Evolutionary conservation across 345 rosid species (phyloP), one percentile per base, ranked within the genome.

Genomic region (Garcia nutans): DNA sequence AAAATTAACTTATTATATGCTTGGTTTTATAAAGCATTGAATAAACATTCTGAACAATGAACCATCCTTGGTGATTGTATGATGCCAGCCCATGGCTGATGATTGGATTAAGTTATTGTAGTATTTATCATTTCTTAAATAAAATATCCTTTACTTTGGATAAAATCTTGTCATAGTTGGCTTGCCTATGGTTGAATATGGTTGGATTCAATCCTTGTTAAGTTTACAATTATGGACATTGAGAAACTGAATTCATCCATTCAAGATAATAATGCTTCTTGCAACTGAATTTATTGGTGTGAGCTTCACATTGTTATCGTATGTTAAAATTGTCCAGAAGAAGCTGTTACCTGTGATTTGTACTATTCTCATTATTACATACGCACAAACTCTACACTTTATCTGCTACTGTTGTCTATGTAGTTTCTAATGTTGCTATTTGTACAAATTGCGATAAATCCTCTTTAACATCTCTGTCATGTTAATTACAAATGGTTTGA

Each of bases 1-100:
- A 78, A 54, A 69, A 50, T 33, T 78, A 58, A 77, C 45, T 72
- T 10, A 9, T 69, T 28, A 5, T 74, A 45, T 15, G 72, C 66
- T 47, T 4, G 1, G 50, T 1, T 47, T 47, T 47, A 47, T 47
- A 47, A 47, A 26, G 58, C 60, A 20, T 42, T 31, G 28, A 71
- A 63, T 77, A 63, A 69, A 45, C 28, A 47, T 60, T 22, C 5
- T 31, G 61, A 55, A 16, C 26, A 33, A 3, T 77, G 41, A 24
- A 60, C 9, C 42, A 54, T 10, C 10, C 1, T 72, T 45, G 28
- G 58, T 55, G 15, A 42, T 71, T 13, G 55, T 1, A 55, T 62
- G 60, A 20, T 62, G 10, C 16, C 16, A 37, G 74, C 52, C 19
- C 23, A 47, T 68, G 42, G 26, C 47, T 62, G 41, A 16, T 44